These are phyloP conservation scores for Talaromyces funiculosus DNA, from an alignment of 2,329 filamentous ascomycete species.

Conservation along the genomic window DNA sequence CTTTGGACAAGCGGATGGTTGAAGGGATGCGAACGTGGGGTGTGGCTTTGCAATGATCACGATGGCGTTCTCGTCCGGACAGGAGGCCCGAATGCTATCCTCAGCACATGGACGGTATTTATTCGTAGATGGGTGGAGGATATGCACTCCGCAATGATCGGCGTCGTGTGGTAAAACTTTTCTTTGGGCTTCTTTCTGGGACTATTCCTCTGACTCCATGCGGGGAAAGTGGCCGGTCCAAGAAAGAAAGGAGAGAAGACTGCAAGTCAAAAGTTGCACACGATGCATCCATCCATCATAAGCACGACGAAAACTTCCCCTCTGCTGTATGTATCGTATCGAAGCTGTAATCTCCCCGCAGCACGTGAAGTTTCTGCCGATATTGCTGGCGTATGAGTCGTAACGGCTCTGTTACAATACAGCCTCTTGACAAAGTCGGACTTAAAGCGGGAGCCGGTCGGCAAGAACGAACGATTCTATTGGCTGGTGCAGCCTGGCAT, in stretches of 20 bases:
- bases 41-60: neutral
- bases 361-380: constrained; percentile 4
- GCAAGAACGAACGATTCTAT: neutral
- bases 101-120: neutral
- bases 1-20: neutral
- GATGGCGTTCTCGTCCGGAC: constrained; percentile 5
- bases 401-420: neutral
- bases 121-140: neutral
- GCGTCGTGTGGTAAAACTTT: neutral
- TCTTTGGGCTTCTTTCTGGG: neutral
- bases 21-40: neutral
- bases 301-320: constrained; percentile 1
- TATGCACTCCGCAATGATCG: constrained; percentile 3
- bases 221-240: neutral
- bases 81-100: neutral
- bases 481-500: neutral
- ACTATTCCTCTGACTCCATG: neutral
- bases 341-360: constrained; percentile 8
- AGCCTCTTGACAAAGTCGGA: neutral
- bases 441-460: neutral
- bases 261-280: neutral
- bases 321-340: neutral
- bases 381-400: neutral
- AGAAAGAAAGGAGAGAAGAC: neutral
- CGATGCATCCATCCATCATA: neutral